Base-by-base conservation (phyloP, 2,329 filamentous ascomycete genomes). In the Phoma sp. region DNA sequence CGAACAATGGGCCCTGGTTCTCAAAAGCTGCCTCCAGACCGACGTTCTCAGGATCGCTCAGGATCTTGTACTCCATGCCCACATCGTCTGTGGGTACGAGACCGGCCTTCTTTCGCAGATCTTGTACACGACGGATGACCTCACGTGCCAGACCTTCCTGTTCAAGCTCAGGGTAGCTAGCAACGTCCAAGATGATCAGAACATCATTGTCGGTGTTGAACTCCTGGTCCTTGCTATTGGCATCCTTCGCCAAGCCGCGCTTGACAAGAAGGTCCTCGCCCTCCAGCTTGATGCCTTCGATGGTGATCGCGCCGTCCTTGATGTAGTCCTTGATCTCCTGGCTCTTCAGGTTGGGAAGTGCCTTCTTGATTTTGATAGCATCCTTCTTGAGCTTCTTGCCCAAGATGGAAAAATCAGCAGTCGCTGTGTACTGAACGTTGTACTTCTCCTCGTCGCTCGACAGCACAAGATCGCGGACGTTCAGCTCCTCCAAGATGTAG, bases 321-420 rank as follows among this genome's bases (percentile, higher is more conserved):
- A 95, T 81, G 73, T 92, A 99, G 32, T 81, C 79, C 73, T 93
- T 91, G 56, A 96, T 92, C 63, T 96, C 85, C 10, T 91, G 86
- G 63, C 88, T 93, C 17, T 84, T 90, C 42, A 99, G 80, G 32
- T 78, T 82, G 5, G 93, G 93, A 38, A 99, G 80, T 2, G 91
- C 92, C 78, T 93, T 96, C 81, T 96, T 96, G 64, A 98, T 92
- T 72, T 89, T 91, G 61, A 87, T 86, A 61, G 92, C 91, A 68
- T 97, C 93, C 78, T 96, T 97, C 83, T 96, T 96, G 65, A 98
- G 84, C 80, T 98, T 98, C 84, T 96, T 96, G 61, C 95, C 95
- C 14, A 99, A 83, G 2, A 91, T 89, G 12, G 95, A 92, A 89
- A 95, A 97, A 76, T 99, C 95, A 7, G 92, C 93, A 32, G 85